These are phyloP conservation scores for Neltuma alba DNA, from an alignment of 306 rosid species.

Conservation along the genomic window DNA sequence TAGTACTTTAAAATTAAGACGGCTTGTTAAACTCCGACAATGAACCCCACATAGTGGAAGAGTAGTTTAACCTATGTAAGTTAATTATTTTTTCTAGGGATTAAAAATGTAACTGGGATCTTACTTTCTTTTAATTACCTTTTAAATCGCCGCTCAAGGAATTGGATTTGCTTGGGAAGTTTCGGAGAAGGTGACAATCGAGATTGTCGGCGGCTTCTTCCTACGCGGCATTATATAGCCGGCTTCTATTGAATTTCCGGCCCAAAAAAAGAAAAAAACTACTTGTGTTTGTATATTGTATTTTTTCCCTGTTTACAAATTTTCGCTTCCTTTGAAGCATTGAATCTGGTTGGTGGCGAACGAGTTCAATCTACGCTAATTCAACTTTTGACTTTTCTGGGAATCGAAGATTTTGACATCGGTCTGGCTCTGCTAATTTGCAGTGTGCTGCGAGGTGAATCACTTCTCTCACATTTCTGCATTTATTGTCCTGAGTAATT, in stretches of 20 bases:
- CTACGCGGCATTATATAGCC: background rate
- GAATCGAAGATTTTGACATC: background rate
- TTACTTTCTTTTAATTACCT: background rate
- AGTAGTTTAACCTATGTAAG: too few species aligned
- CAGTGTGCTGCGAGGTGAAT: conserved; percentile 41
- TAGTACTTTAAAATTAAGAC: too few species aligned
- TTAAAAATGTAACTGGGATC: background rate
- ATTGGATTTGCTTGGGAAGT: background rate
- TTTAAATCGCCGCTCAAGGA: background rate
- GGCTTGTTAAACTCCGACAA: too few species aligned
- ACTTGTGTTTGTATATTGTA: background rate
- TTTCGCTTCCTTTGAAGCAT: conserved; percentile 24
- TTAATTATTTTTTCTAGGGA: too few species aligned
- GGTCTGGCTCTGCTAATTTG: background rate
- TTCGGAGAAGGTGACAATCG: background rate
- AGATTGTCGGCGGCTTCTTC: background rate
- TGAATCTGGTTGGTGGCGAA: conserved; percentile 21
- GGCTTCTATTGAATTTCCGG: background rate
- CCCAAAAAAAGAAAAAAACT: background rate
- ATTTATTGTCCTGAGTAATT: background rate
- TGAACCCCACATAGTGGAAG: too few species aligned
- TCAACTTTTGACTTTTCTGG: conserved; percentile 18
- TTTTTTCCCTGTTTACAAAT: background rate
- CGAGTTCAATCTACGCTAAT: conserved; percentile 4
- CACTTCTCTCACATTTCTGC: background rate